phyloP scores from a whole-genome alignment of 345 rosid genomes.

The Sonneratia caseolaris region DNA sequence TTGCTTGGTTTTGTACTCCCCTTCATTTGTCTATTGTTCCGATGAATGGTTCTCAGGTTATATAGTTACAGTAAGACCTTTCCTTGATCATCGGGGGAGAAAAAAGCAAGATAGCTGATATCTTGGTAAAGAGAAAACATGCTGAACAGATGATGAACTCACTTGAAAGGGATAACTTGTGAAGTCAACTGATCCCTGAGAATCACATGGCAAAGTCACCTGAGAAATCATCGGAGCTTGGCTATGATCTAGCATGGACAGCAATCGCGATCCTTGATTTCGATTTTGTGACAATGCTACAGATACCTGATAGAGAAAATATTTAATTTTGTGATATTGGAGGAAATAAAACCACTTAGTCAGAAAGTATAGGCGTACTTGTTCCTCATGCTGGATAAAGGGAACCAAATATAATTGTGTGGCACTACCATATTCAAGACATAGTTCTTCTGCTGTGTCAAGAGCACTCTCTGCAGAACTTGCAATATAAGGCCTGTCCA shows the following conservation, averaged over 20 bases:
- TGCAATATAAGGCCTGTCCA: slow-evolving; percentile 79
- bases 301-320: slow-evolving; percentile 45
- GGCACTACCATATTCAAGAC: slow-evolving; percentile 93
- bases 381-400: slow-evolving; percentile 67
- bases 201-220: slow-evolving; percentile 76
- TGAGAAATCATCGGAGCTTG: slow-evolving; percentile 62
- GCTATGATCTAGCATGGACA: slow-evolving; percentile 40
- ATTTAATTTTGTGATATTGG: slow-evolving; percentile 8
- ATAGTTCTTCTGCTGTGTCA: slow-evolving; percentile 45
- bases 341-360: background rate
- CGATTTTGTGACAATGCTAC: slow-evolving; percentile 56
- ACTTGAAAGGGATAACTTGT: slow-evolving; percentile 80
- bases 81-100: background rate
- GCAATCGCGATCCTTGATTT: slow-evolving; percentile 53
- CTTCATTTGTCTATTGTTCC: background rate
- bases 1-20: background rate
- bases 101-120: background rate
- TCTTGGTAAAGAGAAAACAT: background rate
- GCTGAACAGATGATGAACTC: slow-evolving; percentile 20
- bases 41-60: background rate
- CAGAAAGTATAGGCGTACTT: slow-evolving; percentile 25
- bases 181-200: slow-evolving; percentile 75
- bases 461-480: slow-evolving; percentile 42
- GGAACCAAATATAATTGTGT: slow-evolving; percentile 85
- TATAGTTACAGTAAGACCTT: background rate